Conservation (phyloP, 75 land plant genomes). For the Picea glauca region DNA sequence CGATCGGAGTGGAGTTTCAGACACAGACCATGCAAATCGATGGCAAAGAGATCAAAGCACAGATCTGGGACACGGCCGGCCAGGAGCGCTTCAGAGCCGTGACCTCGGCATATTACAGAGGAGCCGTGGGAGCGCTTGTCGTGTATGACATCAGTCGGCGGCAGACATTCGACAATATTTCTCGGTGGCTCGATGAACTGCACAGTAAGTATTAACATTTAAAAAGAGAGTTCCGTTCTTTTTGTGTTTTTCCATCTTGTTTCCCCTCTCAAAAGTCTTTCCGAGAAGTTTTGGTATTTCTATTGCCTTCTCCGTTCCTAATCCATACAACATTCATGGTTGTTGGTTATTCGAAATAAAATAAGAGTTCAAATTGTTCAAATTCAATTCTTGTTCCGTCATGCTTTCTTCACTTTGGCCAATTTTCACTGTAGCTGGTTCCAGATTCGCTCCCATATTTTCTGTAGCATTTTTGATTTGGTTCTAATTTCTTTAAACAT, state of each 20-base stretch:
- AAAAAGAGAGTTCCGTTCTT: neutral
- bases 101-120: conserved; percentile 84
- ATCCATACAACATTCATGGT: neutral
- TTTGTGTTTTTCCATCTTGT: neutral
- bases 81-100: conserved; percentile 89
- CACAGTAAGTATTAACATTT: conserved; percentile 39
- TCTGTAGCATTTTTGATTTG: no score
- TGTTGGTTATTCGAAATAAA: neutral
- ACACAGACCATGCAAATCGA: conserved; percentile 77
- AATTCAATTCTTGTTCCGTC: neutral
- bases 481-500: no score
- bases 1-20: conserved; percentile 86
- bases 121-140: conserved; percentile 82
- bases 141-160: conserved; percentile 81
- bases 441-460: no score
- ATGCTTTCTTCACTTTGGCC: neutral
- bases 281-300: neutral
- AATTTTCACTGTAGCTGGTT: no score
- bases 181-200: conserved; percentile 83
- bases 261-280: no score
- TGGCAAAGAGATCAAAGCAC: conserved; percentile 82
- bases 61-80: conserved; percentile 93
- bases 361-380: neutral
- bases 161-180: conserved; percentile 74
- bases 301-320: neutral